These are phyloP conservation scores for Colletotrichum euphorbiae DNA, from an alignment of 2,329 filamentous ascomycete genomes.

Conservation along the genomic window DNA sequence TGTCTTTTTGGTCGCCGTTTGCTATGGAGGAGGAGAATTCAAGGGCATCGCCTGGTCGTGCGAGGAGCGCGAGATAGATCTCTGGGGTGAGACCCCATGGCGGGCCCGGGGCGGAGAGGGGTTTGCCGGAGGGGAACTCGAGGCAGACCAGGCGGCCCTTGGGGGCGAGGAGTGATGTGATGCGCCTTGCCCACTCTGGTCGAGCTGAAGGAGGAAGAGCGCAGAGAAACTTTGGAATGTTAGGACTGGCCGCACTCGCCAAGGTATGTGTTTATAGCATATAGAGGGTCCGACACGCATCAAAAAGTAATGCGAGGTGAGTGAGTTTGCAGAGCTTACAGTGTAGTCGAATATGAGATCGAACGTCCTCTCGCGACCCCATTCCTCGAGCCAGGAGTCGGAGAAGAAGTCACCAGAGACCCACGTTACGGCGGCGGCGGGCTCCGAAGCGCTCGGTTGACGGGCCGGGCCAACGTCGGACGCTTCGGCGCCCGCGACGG, in stretches of 20 bases:
- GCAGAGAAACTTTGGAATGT: conserved; percentile 66
- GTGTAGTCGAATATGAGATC: conserved; percentile 76
- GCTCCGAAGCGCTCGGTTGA: conserved; percentile 52
- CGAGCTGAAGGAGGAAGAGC: conserved; percentile 67
- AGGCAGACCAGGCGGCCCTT: conserved; percentile 70
- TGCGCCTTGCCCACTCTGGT: conserved; percentile 64
- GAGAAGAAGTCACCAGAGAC: conserved; percentile 75
- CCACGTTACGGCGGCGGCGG: conserved; percentile 65
- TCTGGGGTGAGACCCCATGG: conserved; percentile 77
- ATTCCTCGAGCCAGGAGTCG: conserved; percentile 64
- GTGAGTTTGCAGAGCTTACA: conserved; percentile 52
- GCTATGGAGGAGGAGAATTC: conserved; percentile 57
- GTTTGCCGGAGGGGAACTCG: conserved; percentile 83
- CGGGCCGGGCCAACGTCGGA: conserved; percentile 56
- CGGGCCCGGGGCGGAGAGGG: conserved; percentile 73
- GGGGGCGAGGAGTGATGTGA: conserved; percentile 61
- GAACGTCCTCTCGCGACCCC: conserved; percentile 62
- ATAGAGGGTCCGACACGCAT: too few relatives aligned
- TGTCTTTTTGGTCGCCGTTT: conserved; percentile 42
- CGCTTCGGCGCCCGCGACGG: conserved; percentile 49
- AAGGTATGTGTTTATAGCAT: neutral
- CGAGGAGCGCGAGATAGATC: conserved; percentile 78
- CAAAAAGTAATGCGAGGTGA: neutral
- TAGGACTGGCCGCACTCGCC: neutral
- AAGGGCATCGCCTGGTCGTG: conserved; percentile 75